Evolutionary conservation across 805 yeast genomes (phyloP), one percentile per base, ranked within the genome.

Genomic region (Nakazawaea laoshanensis): DNA sequence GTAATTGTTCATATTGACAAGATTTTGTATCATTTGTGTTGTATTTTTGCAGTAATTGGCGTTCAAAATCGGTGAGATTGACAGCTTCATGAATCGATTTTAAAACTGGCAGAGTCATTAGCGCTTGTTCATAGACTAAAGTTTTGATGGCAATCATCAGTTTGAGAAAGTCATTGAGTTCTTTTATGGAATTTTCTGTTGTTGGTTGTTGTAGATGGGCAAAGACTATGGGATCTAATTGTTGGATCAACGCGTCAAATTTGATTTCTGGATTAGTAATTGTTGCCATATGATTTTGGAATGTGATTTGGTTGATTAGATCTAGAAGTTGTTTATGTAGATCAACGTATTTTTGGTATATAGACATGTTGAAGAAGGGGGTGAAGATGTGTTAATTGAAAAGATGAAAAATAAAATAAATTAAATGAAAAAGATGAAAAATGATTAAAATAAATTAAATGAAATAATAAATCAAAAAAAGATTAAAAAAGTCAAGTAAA

Each of bases 281-380:
- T 12, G 19, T 9, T 1, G 22, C 23, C n/a, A 29, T 13, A 12
- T 34, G 35, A 4, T 51, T 39, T 16, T 36, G 34, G 7, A 42
- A 33, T 33, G 55, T 37, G 7, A 65, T 39, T 12, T 47, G 41
- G 35, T 65, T 70, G 17, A 63, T 33, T 0, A 50, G 39, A 12
- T 40, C 29, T 4, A 61, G 38, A 10, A 64, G 41, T 14, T 53
- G 49, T n/a, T 43, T 39, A 36, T 63, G 59, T 0, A 55, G 40
- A 18, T 42, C 33, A 0, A 55, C 59, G 35, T 63, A 61, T 37
- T 27, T 10, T 3, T 20, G 4, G 11, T 35, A 34, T n/a, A 29
- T 21, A 5, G 29, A 8, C 19, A 6, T 10, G 6, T 29, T 30
- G 17, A 26, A n/a, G 16, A 20, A 14, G 6, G n/a, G 9, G 15